Evolutionary conservation across 139 green algal species (phyloP), one percentile per base, ranked within the genome.

Genomic region (Edaphochlamys debaryana): DNA sequence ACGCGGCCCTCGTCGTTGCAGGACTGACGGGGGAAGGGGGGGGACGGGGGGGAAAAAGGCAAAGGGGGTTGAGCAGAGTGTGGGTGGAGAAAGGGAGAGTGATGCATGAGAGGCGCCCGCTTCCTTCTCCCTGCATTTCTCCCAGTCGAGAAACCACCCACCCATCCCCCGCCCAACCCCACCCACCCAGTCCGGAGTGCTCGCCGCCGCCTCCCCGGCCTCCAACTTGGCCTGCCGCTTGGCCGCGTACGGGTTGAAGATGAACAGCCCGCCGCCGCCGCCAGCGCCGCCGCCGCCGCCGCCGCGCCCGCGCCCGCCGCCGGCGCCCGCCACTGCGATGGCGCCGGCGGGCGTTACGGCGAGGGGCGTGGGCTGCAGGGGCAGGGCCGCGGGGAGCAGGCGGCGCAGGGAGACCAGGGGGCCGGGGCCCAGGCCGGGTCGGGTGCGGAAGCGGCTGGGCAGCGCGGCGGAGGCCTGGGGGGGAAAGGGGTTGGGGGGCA

Each of bases 211-310:
- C 38, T 86, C 80, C 22, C 79, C 67, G 7, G 29, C 63, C 15
- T 72, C 37, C 27, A 60, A 34, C 37, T 79, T 77, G 34, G 71
- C 67, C 62, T 86, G 66, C n/a, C 87, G 69, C 73, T 91, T 94
- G 2, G 80, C 90, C 0, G 85, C 66, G 69, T 93, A 93, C 1
- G 93, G 84, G 30, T 94, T 93, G 80, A 95, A 97, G 48, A 97
- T 93, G 79, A 97, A 96, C 0, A 90, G 93, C 25, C 85, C 85
- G 17, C 54, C 38, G 45, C 6, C 23, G n/a, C 56, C 45, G 54
- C 74, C 36, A 27, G 70, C 42, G 30, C n/a, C 68, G 27, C 29
- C 63, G 9, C 56, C 30, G 40, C 64, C 64, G 67, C 73, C 50
- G 9, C 52, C 67, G 37, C 64, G 34, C 0, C 66, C 42, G 30